These are phyloP conservation scores for Extremus antarcticus DNA, from an alignment of 495 filamentous ascomycete species.

Conservation along the genomic window DNA sequence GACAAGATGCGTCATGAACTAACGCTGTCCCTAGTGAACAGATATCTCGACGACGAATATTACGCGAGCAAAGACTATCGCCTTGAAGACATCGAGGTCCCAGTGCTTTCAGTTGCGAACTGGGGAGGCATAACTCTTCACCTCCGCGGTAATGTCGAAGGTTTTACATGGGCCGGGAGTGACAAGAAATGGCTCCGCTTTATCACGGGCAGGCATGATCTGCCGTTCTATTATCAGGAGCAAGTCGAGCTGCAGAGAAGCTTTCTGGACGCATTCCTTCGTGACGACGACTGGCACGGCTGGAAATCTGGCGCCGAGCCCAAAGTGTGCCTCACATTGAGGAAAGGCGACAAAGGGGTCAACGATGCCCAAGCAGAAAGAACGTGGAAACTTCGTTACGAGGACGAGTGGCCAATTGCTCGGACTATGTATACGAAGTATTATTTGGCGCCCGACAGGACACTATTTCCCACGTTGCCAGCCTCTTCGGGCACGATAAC, in stretches of 20 bases:
- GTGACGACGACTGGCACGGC: slow-evolving; percentile 47
- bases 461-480: too few relatives aligned
- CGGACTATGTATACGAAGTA: slow-evolving; percentile 48
- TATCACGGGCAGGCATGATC: slow-evolving; percentile 57
- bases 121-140: slow-evolving; percentile 57
- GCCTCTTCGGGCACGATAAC: too few relatives aligned
- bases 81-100: slow-evolving; percentile 51
- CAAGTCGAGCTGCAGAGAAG: slow-evolving; percentile 53
- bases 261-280: slow-evolving; percentile 59
- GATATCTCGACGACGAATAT: slow-evolving; percentile 49
- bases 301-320: slow-evolving; percentile 48
- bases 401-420: slow-evolving; percentile 54
- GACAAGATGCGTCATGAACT: too few relatives aligned
- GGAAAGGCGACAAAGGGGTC: slow-evolving; percentile 52
- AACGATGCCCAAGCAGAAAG: slow-evolving; percentile 49
- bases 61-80: slow-evolving; percentile 51
- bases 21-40: too few relatives aligned
- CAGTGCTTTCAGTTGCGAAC: slow-evolving; percentile 51
- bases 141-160: slow-evolving; percentile 54
- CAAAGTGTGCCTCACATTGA: slow-evolving; percentile 45
- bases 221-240: slow-evolving; percentile 59
- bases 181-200: slow-evolving; percentile 55
- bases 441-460: slow-evolving; percentile 37
- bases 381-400: slow-evolving; percentile 27
- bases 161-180: slow-evolving; percentile 48